Base-by-base conservation (phyloP, 2,329 filamentous ascomycete genomes). In the Aspergillus caelatus region DNA sequence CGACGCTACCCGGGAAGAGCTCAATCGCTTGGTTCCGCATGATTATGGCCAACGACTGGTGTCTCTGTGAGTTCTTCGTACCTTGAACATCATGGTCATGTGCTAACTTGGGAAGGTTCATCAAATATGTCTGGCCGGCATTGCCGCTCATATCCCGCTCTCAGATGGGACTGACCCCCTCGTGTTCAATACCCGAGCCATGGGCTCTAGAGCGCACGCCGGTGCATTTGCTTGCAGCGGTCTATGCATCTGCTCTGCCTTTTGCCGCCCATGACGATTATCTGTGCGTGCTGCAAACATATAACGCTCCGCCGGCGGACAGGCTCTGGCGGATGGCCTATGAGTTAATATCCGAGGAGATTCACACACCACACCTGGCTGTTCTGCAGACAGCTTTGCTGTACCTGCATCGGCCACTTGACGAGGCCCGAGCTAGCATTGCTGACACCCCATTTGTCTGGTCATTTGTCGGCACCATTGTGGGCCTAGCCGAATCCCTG, bases 381-480 rank as follows among this genome's bases (percentile, higher is more conserved):
- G 72, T 75, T 3, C 58, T 77, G 2, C 75, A 77, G 59, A 73
- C 75, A 4, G 72, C 69, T 12, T 58, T 77, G 32, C 60, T 77
- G 14, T 77, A 76, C 52, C 59, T 75, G n/a, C 75, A 77, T 23
- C 64, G 70, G 34, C 67, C 72, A 1, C 65, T 65, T 2, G 66
- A 65, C 9, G 70, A 70, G 21, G 65, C 66, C 9, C 68, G 67
- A 30, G 70, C 65, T 12, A 70, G 70, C n/a, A 62, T 68, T 9
- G 69, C 74, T 48, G 75, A 78, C 61, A 75, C 73, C 0, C 69
- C 76, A 0, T 77, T 77, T 36, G n/a, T 72, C 3, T 79, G 76
- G 75, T 79, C 75, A 0, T 76, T 77, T n/a, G 68, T 78, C 58
- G 77, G 76, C 19, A 75, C 69, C 62, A 68, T 75, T 1, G 74